Conservation (phyloP, 176 grass and related monocot species). For the Eleusine indica region DNA sequence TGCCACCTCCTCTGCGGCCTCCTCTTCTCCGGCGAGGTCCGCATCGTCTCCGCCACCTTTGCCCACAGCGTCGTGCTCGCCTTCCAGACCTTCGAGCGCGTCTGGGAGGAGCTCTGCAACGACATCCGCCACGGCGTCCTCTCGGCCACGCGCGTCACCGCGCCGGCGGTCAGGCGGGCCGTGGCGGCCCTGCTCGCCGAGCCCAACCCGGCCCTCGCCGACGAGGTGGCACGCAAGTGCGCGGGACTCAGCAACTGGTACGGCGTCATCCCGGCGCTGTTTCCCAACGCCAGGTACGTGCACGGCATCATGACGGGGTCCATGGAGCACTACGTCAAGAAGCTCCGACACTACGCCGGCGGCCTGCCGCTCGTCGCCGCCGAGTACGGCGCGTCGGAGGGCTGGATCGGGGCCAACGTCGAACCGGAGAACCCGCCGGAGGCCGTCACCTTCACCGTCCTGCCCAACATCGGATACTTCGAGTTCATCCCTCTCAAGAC, state of each 20-base stretch:
- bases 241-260: slow-evolving; percentile 82
- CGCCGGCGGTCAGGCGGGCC: slow-evolving; percentile 54
- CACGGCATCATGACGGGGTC: slow-evolving; percentile 93
- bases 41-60: slow-evolving; percentile 79
- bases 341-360: slow-evolving; percentile 85
- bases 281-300: slow-evolving; percentile 81
- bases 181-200: slow-evolving; percentile 52
- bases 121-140: slow-evolving; percentile 69
- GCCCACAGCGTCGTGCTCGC: slow-evolving; percentile 84
- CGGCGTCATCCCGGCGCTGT: slow-evolving; percentile 85
- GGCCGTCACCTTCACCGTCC: slow-evolving; percentile 67
- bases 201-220: slow-evolving; percentile 64
- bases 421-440: slow-evolving; percentile 68
- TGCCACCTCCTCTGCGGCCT: slow-evolving; percentile 94
- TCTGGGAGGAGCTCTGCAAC: slow-evolving; percentile 78
- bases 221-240: slow-evolving; percentile 57
- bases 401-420: slow-evolving; percentile 76
- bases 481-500: slow-evolving; percentile 78
- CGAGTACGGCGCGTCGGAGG: slow-evolving; percentile 87
- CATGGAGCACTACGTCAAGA: slow-evolving; percentile 89
- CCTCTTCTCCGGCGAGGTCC: slow-evolving; percentile 60
- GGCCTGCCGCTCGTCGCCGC: slow-evolving; percentile 72
- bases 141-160: slow-evolving; percentile 49
- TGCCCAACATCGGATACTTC: slow-evolving; percentile 89
- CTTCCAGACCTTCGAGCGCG: slow-evolving; percentile 78